Evolutionary conservation across 331 rosid genomes (phyloP).

Genomic region (Arachis monticola): DNA sequence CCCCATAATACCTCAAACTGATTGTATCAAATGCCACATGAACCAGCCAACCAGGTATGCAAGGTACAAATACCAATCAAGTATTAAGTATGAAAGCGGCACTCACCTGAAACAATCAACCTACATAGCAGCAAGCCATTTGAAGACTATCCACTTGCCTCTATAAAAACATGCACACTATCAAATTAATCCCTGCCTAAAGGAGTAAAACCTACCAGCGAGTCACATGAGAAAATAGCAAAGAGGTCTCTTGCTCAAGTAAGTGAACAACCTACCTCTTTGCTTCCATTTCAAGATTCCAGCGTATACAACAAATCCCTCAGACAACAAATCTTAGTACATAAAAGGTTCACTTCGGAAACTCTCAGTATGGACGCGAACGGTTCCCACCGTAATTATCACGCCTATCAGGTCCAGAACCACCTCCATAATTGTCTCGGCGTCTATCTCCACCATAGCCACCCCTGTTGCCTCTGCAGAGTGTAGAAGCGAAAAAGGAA

Average conservation of each 20-base stretch:
- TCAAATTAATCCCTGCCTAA: constrained; percentile 75
- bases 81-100: constrained; percentile 57
- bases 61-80: constrained; percentile 49
- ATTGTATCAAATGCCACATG: constrained; percentile 48
- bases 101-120: constrained; percentile 99
- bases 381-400: constrained; percentile 92
- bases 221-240: constrained; percentile 52
- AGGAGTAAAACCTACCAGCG: constrained; percentile 60
- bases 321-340: constrained; percentile 87
- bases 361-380: constrained; percentile 85
- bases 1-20: constrained; percentile 30
- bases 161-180: constrained; percentile 94
- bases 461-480: constrained; percentile 80
- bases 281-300: constrained; percentile 82
- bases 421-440: constrained; percentile 59
- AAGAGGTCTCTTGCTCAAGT: constrained; percentile 74
- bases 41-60: constrained; percentile 35
- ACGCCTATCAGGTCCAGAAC: constrained; percentile 89
- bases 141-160: constrained; percentile 96
- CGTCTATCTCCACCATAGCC: constrained; percentile 98
- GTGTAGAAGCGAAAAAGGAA: constrained; percentile 20
- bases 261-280: constrained; percentile 99
- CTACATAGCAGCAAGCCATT: constrained; percentile 98
- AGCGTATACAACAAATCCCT: constrained; percentile 73
- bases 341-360: constrained; percentile 59